Percentiles rank a stretch among this genome's conserved stretches.
phyloP scores from a whole-genome alignment of 2,329 filamentous ascomycete genomes.

The Aureobasidium mangrovei region DNA sequence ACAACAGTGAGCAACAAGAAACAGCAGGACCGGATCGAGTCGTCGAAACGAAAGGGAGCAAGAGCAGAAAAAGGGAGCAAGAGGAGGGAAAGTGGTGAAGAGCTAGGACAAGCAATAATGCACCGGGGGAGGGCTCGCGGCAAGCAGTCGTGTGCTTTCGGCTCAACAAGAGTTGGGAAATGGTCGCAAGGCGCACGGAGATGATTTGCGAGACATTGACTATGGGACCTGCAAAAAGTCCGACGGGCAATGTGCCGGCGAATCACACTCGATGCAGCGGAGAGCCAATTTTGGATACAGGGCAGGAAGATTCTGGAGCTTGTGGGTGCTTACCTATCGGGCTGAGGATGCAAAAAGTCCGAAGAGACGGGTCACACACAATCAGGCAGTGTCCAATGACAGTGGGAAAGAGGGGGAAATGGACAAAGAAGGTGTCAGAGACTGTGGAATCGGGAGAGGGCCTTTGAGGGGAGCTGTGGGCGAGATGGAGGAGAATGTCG shows the following conservation, averaged over 20 bases:
- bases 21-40: neutral
- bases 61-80: neutral
- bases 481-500: slow-evolving; percentile 13
- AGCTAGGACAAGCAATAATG: slow-evolving; percentile 10
- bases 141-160: slow-evolving; percentile 10
- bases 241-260: slow-evolving; percentile 8
- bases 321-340: slow-evolving; percentile 12
- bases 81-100: slow-evolving; percentile 11
- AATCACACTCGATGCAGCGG: slow-evolving; percentile 4
- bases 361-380: slow-evolving; percentile 12
- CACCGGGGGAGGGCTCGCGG: slow-evolving; percentile 6
- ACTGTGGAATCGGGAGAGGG: slow-evolving; percentile 8
- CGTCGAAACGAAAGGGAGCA: neutral
- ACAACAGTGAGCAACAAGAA: slow-evolving; percentile 4
- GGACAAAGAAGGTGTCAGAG: slow-evolving; percentile 4
- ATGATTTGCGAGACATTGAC: slow-evolving; percentile 10
- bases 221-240: slow-evolving; percentile 9
- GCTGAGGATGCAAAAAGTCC: slow-evolving; percentile 3
- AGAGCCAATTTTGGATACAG: slow-evolving; percentile 13
- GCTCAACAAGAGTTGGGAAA: slow-evolving; percentile 14
- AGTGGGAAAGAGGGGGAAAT: neutral
- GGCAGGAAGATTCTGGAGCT: neutral
- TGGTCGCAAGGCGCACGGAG: slow-evolving; percentile 9
- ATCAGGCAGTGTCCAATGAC: slow-evolving; percentile 11
- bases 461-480: slow-evolving; percentile 11